Conservation (phyloP, 176 grass and related monocot genomes). For the Themeda triandra region DNA sequence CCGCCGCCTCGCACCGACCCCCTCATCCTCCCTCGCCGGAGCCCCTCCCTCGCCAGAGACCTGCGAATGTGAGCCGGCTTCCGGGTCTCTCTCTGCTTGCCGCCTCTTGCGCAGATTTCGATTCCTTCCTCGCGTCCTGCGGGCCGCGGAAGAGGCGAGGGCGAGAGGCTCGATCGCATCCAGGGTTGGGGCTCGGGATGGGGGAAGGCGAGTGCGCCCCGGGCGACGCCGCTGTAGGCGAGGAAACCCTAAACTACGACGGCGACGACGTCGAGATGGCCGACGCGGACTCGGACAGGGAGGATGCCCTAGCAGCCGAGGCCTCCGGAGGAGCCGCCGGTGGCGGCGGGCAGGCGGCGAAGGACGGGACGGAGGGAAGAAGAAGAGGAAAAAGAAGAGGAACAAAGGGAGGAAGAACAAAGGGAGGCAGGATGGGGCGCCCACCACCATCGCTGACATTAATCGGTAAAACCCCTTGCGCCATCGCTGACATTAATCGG, state of each 20-base stretch:
- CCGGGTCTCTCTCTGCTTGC: too few species aligned
- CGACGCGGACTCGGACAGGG: slow-evolving; percentile 44
- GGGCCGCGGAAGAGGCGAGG: neutral
- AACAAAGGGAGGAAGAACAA: slow-evolving; percentile 34
- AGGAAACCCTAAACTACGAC: slow-evolving; percentile 40
- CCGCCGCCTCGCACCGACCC: too few species aligned
- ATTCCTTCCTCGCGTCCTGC: neutral
- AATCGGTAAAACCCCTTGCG: slow-evolving; percentile 47
- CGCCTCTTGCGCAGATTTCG: too few species aligned
- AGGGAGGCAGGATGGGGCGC: slow-evolving; percentile 30
- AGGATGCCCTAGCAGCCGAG: neutral
- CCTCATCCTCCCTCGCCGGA: too few species aligned
- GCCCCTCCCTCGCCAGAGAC: too few species aligned
- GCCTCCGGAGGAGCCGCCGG: neutral
- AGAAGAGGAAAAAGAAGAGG: slow-evolving; percentile 46
- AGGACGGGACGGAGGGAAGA: slow-evolving; percentile 16
- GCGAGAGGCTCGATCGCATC: neutral
- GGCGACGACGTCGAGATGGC: slow-evolving; percentile 73
- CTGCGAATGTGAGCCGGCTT: too few species aligned
- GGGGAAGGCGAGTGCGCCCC: slow-evolving; percentile 28
- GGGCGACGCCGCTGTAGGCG: neutral
- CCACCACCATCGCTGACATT: slow-evolving; percentile 66
- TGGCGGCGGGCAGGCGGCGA: slow-evolving; percentile 16
- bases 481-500: too few species aligned
- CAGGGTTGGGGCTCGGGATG: slow-evolving; percentile 22